A percentile compares a stretch with the other conserved stretches of the same genome.
phyloP scores from a whole-genome alignment of 75 land plant genomes.

The Azolla pinnata region DNA sequence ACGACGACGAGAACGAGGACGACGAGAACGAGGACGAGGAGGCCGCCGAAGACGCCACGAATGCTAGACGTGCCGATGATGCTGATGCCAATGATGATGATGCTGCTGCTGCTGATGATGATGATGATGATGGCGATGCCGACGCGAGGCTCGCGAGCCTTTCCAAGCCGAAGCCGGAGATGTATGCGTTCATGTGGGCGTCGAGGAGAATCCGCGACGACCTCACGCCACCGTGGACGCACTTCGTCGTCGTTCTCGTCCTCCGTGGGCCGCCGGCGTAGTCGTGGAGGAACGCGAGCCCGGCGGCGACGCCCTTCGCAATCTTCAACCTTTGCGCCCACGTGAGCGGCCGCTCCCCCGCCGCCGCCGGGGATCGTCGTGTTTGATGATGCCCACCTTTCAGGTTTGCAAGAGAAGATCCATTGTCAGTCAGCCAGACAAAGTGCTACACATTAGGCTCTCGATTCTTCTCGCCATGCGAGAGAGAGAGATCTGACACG shows the following conservation, averaged over 20 bases:
- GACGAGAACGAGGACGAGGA: constrained; percentile 28
- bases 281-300: constrained; percentile 75
- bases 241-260: too few species aligned
- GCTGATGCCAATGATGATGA: not conserved
- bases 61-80: not conserved
- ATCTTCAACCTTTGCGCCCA: constrained; percentile 65
- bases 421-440: too few species aligned
- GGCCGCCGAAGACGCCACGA: constrained; percentile 9
- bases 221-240: constrained; percentile 78
- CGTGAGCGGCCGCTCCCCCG: constrained; percentile 33
- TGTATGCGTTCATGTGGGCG: constrained; percentile 46
- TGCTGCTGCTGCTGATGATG: constrained; percentile 38
- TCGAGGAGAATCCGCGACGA: constrained; percentile 78
- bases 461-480: too few species aligned
- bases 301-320: constrained; percentile 59
- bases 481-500: too few species aligned
- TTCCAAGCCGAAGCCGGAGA: constrained; percentile 75
- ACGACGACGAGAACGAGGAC: constrained; percentile 11
- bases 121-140: constrained; percentile 10
- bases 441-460: too few species aligned
- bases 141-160: constrained; percentile 41
- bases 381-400: constrained; percentile 9
- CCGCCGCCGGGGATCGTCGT: constrained; percentile 36
- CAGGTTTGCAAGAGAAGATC: too few species aligned
- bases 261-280: constrained; percentile 64